phyloP scores from a whole-genome alignment of 225 moss, liverwort and hornwort genomes.

The Ulota crispa region DNA sequence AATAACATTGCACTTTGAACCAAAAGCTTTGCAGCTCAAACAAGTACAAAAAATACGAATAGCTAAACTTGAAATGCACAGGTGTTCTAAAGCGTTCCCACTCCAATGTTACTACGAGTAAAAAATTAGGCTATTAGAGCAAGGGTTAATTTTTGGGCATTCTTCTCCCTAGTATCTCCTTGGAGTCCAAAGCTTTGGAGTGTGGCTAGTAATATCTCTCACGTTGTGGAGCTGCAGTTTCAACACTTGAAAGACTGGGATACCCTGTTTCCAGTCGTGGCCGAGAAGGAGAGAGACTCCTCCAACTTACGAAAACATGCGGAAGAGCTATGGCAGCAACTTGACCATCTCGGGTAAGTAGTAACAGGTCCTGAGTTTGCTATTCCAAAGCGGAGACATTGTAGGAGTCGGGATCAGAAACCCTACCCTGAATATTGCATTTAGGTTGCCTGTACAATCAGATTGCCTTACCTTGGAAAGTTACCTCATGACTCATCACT shows the following conservation, averaged over 20 bases:
- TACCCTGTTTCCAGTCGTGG: slow-evolving; percentile 43
- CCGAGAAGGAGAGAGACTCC: slow-evolving; percentile 50
- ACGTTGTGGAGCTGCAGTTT: slow-evolving; percentile 35
- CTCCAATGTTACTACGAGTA: no score
- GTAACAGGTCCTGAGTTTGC: neutral
- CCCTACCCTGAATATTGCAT: no score
- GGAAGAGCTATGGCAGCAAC: slow-evolving; percentile 62
- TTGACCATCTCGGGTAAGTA: slow-evolving; percentile 62
- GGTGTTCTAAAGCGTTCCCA: neutral
- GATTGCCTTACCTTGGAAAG: no score
- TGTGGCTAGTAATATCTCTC: neutral
- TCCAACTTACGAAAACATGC: slow-evolving; percentile 33
- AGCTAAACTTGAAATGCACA: neutral
- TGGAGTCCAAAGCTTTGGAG: neutral
- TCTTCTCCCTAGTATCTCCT: neutral
- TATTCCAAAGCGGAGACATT: no score
- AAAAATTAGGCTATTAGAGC: neutral
- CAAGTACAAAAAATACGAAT: neutral
- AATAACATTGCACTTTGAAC: neutral
- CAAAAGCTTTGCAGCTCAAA: neutral
- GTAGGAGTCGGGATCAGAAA: no score
- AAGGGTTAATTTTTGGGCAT: neutral
- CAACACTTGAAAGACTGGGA: slow-evolving; percentile 56
- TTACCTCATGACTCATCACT: no score
- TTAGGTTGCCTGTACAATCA: no score